Percentiles rank a stretch among this genome's conserved stretches.
phyloP scores from a whole-genome alignment of 1,284 basidiomycete species.

The Lentinus polychrous region DNA sequence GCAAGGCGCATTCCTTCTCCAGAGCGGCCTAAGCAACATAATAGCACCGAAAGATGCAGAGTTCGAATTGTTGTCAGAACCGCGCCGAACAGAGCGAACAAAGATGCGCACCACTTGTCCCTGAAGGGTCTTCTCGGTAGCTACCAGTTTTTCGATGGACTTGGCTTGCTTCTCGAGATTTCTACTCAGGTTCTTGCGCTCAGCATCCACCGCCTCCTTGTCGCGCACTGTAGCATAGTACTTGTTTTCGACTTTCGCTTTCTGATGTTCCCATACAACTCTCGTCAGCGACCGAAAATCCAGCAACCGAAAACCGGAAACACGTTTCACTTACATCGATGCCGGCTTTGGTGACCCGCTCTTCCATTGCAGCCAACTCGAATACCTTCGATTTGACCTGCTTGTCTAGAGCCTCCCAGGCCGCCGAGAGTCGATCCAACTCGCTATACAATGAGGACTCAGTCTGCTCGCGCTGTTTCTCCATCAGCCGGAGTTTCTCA shows the following conservation, averaged over 20 bases:
- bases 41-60: background rate
- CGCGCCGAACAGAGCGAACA: background rate
- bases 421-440: conserved; percentile 78
- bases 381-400: conserved; percentile 83
- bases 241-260: conserved; percentile 94
- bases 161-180: conserved; percentile 76
- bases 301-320: background rate
- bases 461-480: conserved; percentile 49
- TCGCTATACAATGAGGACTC: conserved; percentile 81
- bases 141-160: conserved; percentile 64
- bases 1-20: background rate
- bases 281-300: conserved; percentile 2
- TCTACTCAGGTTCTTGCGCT: conserved; percentile 63
- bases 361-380: conserved; percentile 73
- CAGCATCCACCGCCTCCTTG: conserved; percentile 77
- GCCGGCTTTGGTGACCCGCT: conserved; percentile 55
- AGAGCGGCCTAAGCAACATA: background rate
- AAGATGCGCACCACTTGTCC: conserved; percentile 10
- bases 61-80: background rate
- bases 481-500: conserved; percentile 47
- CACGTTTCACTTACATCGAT: conserved; percentile 48
- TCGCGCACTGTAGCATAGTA: conserved; percentile 88
- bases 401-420: conserved; percentile 84
- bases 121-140: conserved; percentile 47
- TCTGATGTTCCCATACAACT: conserved; percentile 32